phyloP scores from a whole-genome alignment of 257 asterid species.

The Nicotiana tomentosiformis region DNA sequence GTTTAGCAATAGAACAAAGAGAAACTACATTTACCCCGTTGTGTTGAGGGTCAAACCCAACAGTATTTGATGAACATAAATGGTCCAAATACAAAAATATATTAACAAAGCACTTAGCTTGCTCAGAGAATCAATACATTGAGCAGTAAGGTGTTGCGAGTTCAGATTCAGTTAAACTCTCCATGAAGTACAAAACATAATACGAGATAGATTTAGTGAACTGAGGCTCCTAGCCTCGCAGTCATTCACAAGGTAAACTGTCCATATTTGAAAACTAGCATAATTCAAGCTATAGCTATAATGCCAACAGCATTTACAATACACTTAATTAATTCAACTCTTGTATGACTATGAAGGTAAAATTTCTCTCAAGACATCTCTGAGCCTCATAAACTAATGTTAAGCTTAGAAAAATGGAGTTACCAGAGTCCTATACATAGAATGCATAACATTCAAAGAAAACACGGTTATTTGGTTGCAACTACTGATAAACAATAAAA shows the following conservation, averaged over 20 bases:
- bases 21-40: neutral
- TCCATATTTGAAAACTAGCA: neutral
- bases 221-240: neutral
- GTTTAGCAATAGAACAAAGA: neutral
- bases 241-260: neutral
- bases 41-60: neutral
- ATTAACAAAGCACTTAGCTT: neutral
- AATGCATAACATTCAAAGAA: neutral
- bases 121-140: neutral
- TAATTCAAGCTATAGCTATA: neutral
- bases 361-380: neutral
- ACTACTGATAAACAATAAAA: neutral
- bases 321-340: neutral
- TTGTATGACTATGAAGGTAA: neutral
- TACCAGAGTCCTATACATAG: neutral
- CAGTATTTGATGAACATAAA: neutral
- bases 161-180: neutral
- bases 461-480: neutral
- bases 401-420: neutral
- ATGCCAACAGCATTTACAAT: neutral
- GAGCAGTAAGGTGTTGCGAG: neutral
- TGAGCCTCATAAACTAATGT: conserved; percentile 1
- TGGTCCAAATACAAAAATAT: neutral
- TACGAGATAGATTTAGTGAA: neutral
- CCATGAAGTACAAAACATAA: neutral